A percentile compares a stretch with the other conserved stretches of the same genome.
phyloP scores from a whole-genome alignment of 202 grass and related monocot genomes.

The Eragrostis tef region DNA sequence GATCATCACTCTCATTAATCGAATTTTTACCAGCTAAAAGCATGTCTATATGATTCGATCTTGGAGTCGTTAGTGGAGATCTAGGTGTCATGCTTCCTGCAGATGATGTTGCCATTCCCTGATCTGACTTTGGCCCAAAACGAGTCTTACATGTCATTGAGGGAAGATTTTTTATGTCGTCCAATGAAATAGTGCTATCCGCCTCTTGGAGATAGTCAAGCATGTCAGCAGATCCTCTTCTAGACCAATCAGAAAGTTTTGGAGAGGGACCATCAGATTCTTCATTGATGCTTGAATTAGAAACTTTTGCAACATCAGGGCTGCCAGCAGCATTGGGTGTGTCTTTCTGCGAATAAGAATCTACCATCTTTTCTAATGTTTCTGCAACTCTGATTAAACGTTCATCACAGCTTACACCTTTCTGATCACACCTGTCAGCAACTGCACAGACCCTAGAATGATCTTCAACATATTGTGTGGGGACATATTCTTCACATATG shows the following conservation, averaged over 20 bases:
- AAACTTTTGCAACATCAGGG: slow-evolving; percentile 73
- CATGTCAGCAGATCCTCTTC: slow-evolving; percentile 86
- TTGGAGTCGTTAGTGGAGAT: slow-evolving; percentile 89
- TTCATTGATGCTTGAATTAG: slow-evolving; percentile 83
- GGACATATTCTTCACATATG: slow-evolving; percentile 99
- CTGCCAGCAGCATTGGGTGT: slow-evolving; percentile 56
- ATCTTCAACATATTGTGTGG: slow-evolving; percentile 89
- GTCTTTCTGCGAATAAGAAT: slow-evolving; percentile 85
- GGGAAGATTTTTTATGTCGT: slow-evolving; percentile 87
- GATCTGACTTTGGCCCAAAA: slow-evolving; percentile 94
- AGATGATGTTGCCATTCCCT: slow-evolving; percentile 95
- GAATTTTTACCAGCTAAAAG: slow-evolving; percentile 81
- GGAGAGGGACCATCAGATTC: slow-evolving; percentile 89
- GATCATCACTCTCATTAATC: slow-evolving; percentile 78
- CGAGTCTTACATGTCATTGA: slow-evolving; percentile 96
- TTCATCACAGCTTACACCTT: slow-evolving; percentile 93
- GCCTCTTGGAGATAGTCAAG: slow-evolving; percentile 84
- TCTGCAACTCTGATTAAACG: slow-evolving; percentile 87
- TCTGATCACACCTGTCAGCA: slow-evolving; percentile 95
- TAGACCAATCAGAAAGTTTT: slow-evolving; percentile 87
- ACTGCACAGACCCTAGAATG: slow-evolving; percentile 90
- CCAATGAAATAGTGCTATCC: slow-evolving; percentile 79
- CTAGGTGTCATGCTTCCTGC: slow-evolving; percentile 96
- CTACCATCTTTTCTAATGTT: slow-evolving; percentile 84
- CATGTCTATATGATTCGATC: slow-evolving; percentile 88